Evolutionary conservation across 2,329 filamentous ascomycete species (phyloP).

Genomic region (Aspergillus floridensis): DNA sequence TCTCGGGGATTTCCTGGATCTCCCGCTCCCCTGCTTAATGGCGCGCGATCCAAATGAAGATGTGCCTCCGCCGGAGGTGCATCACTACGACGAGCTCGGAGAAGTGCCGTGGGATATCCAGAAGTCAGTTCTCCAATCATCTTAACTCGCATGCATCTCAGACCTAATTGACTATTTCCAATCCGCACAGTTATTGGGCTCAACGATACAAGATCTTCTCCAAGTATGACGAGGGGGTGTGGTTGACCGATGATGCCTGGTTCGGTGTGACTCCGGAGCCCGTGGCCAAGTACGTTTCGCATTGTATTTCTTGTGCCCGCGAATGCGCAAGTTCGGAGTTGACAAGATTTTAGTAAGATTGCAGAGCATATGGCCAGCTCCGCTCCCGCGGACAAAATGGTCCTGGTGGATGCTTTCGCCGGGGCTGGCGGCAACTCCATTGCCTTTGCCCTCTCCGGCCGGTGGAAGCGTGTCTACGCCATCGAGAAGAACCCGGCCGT

Average conservation of each 20-base stretch:
- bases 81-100: constrained; percentile 68
- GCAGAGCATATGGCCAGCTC: constrained; percentile 66
- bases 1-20: no score
- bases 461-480: constrained; percentile 81
- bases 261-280: constrained; percentile 95
- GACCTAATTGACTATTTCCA: constrained; percentile 14
- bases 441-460: constrained; percentile 78
- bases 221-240: constrained; percentile 80
- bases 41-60: constrained; percentile 22
- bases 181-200: constrained; percentile 70
- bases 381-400: constrained; percentile 55
- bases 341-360: constrained; percentile 59
- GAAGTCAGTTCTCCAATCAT: constrained; percentile 59
- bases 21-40: constrained; percentile 24
- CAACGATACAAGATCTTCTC: constrained; percentile 87
- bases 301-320: background rate
- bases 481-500: constrained; percentile 81
- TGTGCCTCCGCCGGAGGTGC: constrained; percentile 42
- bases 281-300: constrained; percentile 67
- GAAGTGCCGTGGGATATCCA: constrained; percentile 81
- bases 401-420: constrained; percentile 83
- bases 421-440: constrained; percentile 93
- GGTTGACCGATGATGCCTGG: constrained; percentile 92
- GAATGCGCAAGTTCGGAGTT: background rate
- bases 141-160: background rate